Conservation (phyloP, 2,329 filamentous ascomycete species). For the Ascochyta viciae-villosae region DNA sequence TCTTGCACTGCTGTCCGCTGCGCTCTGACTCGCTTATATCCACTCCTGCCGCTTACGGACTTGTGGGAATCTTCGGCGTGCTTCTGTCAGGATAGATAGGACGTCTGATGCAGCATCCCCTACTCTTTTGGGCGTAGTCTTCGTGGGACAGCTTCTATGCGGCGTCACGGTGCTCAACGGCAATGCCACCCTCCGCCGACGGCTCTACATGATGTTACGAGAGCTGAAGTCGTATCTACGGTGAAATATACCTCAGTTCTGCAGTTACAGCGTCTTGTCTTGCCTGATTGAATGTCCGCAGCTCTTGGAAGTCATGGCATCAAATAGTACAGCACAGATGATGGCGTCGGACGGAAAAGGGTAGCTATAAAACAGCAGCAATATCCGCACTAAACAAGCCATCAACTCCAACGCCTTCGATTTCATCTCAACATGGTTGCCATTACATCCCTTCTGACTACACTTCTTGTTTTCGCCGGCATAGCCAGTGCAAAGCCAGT, state of each 20-base stretch:
- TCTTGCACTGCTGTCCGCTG: constrained; percentile 7
- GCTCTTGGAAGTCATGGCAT: constrained; percentile 30
- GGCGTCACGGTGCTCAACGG: background rate
- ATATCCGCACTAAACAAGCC: no score
- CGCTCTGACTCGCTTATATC: constrained; percentile 11
- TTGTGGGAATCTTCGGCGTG: background rate
- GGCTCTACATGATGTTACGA: constrained; percentile 22
- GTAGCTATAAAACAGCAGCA: background rate
- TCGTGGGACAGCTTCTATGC: constrained; percentile 1
- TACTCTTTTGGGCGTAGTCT: constrained; percentile 5
- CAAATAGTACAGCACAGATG: no score
- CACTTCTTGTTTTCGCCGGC: constrained; percentile 25
- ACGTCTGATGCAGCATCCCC: background rate
- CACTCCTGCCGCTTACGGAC: constrained; percentile 16
- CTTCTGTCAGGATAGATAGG: constrained; percentile 20
- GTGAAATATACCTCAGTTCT: background rate
- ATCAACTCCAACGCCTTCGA: no score
- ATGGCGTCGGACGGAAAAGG: no score
- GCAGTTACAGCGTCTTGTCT: no score
- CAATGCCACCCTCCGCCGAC: constrained; percentile 4
- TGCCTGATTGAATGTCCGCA: background rate
- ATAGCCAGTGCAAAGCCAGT: constrained; percentile 26
- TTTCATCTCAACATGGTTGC: constrained; percentile 26
- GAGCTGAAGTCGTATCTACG: constrained; percentile 1
- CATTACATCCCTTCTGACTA: constrained; percentile 29